A percentile compares a stretch with the other conserved stretches of the same genome.
These are phyloP conservation scores for Macadamia tetraphylla DNA, from an alignment of 164 flowering plant species.

Conservation along the genomic window DNA sequence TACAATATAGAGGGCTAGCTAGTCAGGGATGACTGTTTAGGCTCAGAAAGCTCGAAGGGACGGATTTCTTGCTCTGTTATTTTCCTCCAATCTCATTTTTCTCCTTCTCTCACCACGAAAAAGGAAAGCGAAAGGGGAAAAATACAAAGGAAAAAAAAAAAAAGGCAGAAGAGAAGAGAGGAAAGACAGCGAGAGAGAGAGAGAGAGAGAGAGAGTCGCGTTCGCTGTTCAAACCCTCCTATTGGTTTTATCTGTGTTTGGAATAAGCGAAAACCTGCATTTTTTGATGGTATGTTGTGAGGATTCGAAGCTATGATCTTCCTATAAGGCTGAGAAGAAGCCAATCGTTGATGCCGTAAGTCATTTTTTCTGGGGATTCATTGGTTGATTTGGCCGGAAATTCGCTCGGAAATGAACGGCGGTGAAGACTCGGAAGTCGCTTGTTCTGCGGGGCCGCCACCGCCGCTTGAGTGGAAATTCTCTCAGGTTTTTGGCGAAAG, in stretches of 20 bases:
- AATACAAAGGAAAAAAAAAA: too few species aligned
- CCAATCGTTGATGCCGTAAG: slow-evolving; percentile 12
- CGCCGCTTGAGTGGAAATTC: slow-evolving; percentile 78
- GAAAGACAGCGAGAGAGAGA: not conserved
- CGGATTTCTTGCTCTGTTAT: slow-evolving; percentile 9
- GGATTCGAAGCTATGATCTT: slow-evolving; percentile 9
- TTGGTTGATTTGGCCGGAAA: slow-evolving; percentile 13
- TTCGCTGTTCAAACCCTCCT: slow-evolving; percentile 5
- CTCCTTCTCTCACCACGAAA: not conserved
- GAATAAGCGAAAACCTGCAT: slow-evolving; percentile 11
- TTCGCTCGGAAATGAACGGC: slow-evolving; percentile 30
- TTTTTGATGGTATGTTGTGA: slow-evolving; percentile 5
- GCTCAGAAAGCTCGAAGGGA: not conserved
- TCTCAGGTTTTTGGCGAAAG: slow-evolving; percentile 89
- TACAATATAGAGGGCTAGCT: not conserved
- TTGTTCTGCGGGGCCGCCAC: slow-evolving; percentile 28
- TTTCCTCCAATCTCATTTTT: slow-evolving; percentile 3
- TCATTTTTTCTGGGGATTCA: slow-evolving; percentile 4
- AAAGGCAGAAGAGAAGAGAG: not conserved
- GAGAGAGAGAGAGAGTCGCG: not conserved
- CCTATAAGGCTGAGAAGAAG: not conserved
- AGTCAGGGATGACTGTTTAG: not conserved
- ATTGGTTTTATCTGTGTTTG: not conserved
- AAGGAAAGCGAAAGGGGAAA: not conserved
- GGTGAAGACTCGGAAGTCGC: slow-evolving; percentile 30